Conservation (phyloP, 2,329 filamentous ascomycete species). For the Ophiosphaerella korrae region DNA sequence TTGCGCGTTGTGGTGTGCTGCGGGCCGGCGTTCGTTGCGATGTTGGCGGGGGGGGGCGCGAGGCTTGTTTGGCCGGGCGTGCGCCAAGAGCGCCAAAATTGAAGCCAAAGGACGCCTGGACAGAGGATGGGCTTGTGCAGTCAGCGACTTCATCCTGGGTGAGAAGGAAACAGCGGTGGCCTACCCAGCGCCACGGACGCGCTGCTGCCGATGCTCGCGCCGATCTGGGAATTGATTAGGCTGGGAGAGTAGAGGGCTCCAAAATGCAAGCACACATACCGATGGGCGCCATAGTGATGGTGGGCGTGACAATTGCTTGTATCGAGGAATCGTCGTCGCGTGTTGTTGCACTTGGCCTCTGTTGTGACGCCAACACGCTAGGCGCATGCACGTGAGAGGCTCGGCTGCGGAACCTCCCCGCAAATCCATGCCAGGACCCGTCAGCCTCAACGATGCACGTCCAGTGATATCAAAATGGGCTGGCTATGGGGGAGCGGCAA, state of each 20-base stretch:
- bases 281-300: constrained; percentile 40
- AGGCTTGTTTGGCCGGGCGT: constrained; percentile 29
- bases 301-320: constrained; percentile 19
- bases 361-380: constrained; percentile 28
- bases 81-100: constrained; percentile 31
- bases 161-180: constrained; percentile 23
- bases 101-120: constrained; percentile 59
- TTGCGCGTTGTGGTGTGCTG: constrained; percentile 20
- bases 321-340: constrained; percentile 15
- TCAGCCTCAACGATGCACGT: background rate
- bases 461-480: constrained; percentile 54
- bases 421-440: constrained; percentile 1
- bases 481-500: constrained; percentile 63
- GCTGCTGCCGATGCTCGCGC: constrained; percentile 61
- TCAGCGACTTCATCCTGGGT: constrained; percentile 22
- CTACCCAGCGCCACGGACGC: constrained; percentile 63
- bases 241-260: too few relatives aligned
- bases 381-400: constrained; percentile 15
- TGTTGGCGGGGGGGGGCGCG: constrained; percentile 30
- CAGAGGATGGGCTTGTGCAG: constrained; percentile 50
- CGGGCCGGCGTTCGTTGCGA: constrained; percentile 32
- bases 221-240: constrained; percentile 47
- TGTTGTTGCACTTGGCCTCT: constrained; percentile 15
- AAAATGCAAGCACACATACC: constrained; percentile 19
- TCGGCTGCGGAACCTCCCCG: constrained; percentile 17